These are phyloP conservation scores for Pleurotus pulmonarius DNA, from an alignment of 768 basidiomycete species.

Conservation along the genomic window DNA sequence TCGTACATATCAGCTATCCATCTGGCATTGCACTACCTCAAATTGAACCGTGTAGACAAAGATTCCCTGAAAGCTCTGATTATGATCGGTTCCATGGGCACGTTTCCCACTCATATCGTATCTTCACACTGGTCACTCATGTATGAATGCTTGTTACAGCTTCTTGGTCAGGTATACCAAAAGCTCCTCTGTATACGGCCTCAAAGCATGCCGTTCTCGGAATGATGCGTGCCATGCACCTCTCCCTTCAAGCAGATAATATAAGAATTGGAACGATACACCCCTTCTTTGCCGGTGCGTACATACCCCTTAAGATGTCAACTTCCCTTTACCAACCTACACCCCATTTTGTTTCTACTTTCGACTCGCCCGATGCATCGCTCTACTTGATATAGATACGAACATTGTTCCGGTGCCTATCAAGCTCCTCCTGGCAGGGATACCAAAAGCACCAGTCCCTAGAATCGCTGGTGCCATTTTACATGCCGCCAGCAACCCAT, in stretches of 20 bases:
- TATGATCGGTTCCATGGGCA: constrained; percentile 54
- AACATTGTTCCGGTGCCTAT: constrained; percentile 34
- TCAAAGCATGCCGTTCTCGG: constrained; percentile 55
- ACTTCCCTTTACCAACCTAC: background rate
- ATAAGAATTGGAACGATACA: constrained; percentile 46
- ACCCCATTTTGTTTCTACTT: too few species aligned
- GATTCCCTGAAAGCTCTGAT: constrained; percentile 46
- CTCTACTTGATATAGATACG: constrained; percentile 33
- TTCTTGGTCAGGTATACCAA: constrained; percentile 44
- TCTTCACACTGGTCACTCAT: background rate
- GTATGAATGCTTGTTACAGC: constrained; percentile 25
- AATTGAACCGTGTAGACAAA: constrained; percentile 24
- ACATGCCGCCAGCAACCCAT: constrained; percentile 43
- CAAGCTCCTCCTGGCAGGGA: constrained; percentile 44
- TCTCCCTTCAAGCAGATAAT: constrained; percentile 26
- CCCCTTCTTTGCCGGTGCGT: constrained; percentile 50
- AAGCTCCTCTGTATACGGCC: constrained; percentile 41
- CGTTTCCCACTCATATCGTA: background rate
- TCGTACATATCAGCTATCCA: constrained; percentile 33
- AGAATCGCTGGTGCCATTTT: constrained; percentile 52
- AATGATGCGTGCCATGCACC: constrained; percentile 44
- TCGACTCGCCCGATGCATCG: too few species aligned
- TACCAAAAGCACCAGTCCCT: constrained; percentile 42
- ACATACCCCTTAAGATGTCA: background rate
- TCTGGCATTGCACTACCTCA: constrained; percentile 49